phyloP scores from a whole-genome alignment of 208 protist genomes.

The Trypanosoma avium region DNA sequence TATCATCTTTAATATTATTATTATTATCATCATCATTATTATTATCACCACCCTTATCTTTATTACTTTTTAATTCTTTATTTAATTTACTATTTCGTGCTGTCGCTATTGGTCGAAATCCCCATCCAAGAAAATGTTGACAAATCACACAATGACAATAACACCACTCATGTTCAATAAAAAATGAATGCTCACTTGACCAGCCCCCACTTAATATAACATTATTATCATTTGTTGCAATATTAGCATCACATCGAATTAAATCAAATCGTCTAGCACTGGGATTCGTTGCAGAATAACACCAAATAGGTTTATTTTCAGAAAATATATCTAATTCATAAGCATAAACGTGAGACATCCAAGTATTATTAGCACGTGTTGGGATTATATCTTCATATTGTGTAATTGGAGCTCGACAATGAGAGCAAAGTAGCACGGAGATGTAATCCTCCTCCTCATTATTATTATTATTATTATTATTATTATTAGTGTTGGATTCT shows the following conservation, averaged over 20 bases:
- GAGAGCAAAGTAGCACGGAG: constrained; percentile 47
- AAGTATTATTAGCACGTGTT: constrained; percentile 31
- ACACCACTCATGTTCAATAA: constrained; percentile 74
- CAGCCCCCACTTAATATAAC: constrained; percentile 35
- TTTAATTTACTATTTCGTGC: too few relatives aligned
- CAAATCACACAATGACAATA: constrained; percentile 56
- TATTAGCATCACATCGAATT: constrained; percentile 28
- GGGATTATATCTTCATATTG: constrained; percentile 46
- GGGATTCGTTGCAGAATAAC: constrained; percentile 84
- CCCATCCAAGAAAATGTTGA: constrained; percentile 75
- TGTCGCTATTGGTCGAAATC: constrained; percentile 46
- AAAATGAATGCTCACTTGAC: constrained; percentile 78
- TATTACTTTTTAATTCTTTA: not conserved
- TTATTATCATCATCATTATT: not conserved
- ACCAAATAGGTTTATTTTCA: constrained; percentile 47
- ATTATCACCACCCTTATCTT: not conserved
- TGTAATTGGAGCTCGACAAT: constrained; percentile 47
- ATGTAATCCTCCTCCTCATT: not conserved
- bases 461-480: not conserved
- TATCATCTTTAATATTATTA: not conserved
- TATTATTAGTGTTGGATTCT: too few relatives aligned
- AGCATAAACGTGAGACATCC: constrained; percentile 60
- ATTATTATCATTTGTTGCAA: constrained; percentile 4
- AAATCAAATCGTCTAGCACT: constrained; percentile 67
- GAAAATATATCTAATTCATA: constrained; percentile 79